These are phyloP conservation scores for Cynara cardunculus DNA, from an alignment of 129 eudicot genomes.

Conservation along the genomic window DNA sequence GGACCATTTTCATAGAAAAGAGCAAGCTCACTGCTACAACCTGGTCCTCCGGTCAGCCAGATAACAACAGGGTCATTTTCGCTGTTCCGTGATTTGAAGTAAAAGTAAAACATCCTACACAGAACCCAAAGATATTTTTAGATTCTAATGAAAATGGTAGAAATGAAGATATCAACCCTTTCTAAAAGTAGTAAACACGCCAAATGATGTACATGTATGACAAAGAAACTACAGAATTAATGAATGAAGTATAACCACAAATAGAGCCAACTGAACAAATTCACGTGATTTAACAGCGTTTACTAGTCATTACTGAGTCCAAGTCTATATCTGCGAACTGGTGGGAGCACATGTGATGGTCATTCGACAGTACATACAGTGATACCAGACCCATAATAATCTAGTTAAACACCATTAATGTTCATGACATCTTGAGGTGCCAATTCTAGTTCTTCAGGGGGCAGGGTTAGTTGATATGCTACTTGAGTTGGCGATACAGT, in stretches of 20 bases:
- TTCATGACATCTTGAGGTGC: background rate
- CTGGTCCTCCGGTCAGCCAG: conserved; percentile 79
- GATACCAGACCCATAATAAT: background rate
- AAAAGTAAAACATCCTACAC: conserved; percentile 68
- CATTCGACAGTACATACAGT: background rate
- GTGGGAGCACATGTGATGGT: background rate
- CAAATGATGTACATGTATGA: background rate
- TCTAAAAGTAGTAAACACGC: conserved; percentile 10
- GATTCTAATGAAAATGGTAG: background rate
- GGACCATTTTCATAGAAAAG: conserved; percentile 79
- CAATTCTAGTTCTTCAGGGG: background rate
- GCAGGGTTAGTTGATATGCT: background rate
- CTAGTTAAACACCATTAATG: background rate
- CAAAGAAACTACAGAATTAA: background rate
- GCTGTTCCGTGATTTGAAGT: conserved; percentile 61
- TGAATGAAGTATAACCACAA: background rate
- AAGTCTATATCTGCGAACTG: background rate
- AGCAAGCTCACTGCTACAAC: conserved; percentile 73
- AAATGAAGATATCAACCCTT: background rate
- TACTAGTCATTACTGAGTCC: background rate
- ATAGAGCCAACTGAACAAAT: background rate
- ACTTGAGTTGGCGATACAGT: conserved; percentile 2
- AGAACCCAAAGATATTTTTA: conserved; percentile 4
- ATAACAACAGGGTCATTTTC: conserved; percentile 57
- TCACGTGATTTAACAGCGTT: background rate